These are phyloP conservation scores for Leccinum angustisporum DNA, from an alignment of 1,284 basidiomycete species.

Conservation along the genomic window DNA sequence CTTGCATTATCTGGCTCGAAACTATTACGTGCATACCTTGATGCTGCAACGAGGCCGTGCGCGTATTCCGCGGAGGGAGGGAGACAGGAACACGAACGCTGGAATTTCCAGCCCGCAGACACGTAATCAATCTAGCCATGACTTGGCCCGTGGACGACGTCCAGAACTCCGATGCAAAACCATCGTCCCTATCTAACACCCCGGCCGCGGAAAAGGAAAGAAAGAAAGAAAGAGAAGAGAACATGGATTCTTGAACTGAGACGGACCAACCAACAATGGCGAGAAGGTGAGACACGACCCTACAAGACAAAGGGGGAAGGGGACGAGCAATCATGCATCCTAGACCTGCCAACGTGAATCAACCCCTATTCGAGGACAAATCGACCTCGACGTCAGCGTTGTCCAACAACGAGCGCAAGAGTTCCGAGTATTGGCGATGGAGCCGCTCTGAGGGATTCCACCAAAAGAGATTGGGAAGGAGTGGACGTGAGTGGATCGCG, in stretches of 20 bases:
- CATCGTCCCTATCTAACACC: neutral
- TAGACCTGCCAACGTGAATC: neutral
- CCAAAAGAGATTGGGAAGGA: neutral
- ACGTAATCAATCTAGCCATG: neutral
- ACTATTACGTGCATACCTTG: neutral
- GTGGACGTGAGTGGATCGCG: neutral
- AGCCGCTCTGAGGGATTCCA: constrained; percentile 48
- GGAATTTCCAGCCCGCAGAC: neutral
- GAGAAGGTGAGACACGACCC: neutral
- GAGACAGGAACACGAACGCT: neutral
- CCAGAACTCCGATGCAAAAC: neutral
- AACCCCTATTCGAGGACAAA: constrained; percentile 6
- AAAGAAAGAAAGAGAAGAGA: neutral
- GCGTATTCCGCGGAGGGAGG: neutral
- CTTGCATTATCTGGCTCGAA: neutral
- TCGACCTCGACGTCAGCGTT: constrained; percentile 46
- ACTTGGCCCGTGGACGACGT: neutral
- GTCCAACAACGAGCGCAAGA: constrained; percentile 58
- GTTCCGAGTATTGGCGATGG: constrained; percentile 59
- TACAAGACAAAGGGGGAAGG: neutral
- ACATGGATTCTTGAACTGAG: neutral
- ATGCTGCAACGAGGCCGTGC: neutral
- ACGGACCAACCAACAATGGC: neutral
- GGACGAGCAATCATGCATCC: neutral
- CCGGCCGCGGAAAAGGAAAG: neutral